Base-by-base conservation (phyloP, 2,329 filamentous ascomycete species). In the Fusarium longipes region DNA sequence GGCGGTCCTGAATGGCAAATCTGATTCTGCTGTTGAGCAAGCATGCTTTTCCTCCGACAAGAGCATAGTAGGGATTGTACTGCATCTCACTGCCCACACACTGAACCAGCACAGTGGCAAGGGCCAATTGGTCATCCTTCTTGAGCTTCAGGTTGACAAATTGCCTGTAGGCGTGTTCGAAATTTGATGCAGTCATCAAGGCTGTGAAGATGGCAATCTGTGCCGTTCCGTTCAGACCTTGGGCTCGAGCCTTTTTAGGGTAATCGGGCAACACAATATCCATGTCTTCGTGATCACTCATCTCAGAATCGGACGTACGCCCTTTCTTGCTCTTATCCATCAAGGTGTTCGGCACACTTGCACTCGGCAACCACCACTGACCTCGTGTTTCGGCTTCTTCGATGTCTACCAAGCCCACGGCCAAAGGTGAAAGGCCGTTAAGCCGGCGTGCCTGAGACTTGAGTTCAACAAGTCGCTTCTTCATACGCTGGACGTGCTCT, bases 341-440 rank as follows among this genome's bases (percentile, higher is more conserved):
- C 8, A 67, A 57, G 49, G 76, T 79, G 20, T 62, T 86, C 6
- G 85, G 82, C 87, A 95, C 97, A 77, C 93, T 97, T n/a, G 96
- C 95, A 50, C 96, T 96, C 7, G 98, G 92, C 20, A 98, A 87
- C 96, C 96, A 99, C 96, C 96, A 99, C 81, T 97, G 97, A 1
- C 96, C 96, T 75, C 90, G 92, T 75, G 91, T 95, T 38, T 95
- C 91, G 1, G 91, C 90, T 64, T 94, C 88, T 65, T 89, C 89
- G 50, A 99, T 92, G 73, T 99, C 96, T 35, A 86, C 84, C 6
- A 97, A 84, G 12, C 91, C 89, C 57, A 97, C 89, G 10, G 93
- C 89, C 61, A 99, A 84, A 6, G 96, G 93, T 62, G 96, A 92
- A 5, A 87, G 90, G 9, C 90, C 89, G 67, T 93, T 93, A 59